Evolutionary conservation across 2,329 filamentous ascomycete genomes (phyloP), one percentile per base, ranked within the genome.

Genomic region (Orbilia oligospora): DNA sequence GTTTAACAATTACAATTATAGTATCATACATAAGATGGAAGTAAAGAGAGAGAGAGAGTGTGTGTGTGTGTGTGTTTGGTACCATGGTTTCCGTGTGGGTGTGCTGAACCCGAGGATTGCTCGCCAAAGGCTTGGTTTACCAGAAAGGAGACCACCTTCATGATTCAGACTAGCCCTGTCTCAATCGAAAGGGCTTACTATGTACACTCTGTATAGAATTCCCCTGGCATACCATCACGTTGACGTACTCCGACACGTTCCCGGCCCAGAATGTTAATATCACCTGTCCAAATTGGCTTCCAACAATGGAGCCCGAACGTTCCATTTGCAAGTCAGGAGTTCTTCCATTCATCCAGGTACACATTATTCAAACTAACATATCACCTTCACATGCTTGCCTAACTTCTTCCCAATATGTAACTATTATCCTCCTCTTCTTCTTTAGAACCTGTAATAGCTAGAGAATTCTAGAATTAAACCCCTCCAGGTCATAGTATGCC

Each of bases 221-320:
- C 41, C 63, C 64, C 71, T 71, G 49, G 44, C 46, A 67, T 68
- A 36, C 51, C 49, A 63, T 69, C 71, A 75, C 71, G 71, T 69
- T 75, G 38, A 49, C 44, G 1, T 71, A 63, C 55, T 44, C 67
- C 67, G 27, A 69, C 53, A 44, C n/a, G 67, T 44, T 46, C 70
- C 70, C 53, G 36, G 14, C 70, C 46, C 41, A 63, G 70, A 67
- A 73, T 73, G 51, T 49, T 55, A 66, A 72, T 65, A 65, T 73
- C 70, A 67, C 70, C 70, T 67, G 70, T 55, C 1, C 27, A 30
- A 20, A 20, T 36, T 36, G 12, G 12, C 27, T n/a, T 51, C 24
- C 18, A 38, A 27, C 27, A 41, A 67, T 24, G 36, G 49, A 49
- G 49, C 48, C 33, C 49, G 49, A 44, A 51, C 51, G 20, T 44